phyloP scores from a whole-genome alignment of 106 monocot genomes.

The Chionographis japonica region DNA sequence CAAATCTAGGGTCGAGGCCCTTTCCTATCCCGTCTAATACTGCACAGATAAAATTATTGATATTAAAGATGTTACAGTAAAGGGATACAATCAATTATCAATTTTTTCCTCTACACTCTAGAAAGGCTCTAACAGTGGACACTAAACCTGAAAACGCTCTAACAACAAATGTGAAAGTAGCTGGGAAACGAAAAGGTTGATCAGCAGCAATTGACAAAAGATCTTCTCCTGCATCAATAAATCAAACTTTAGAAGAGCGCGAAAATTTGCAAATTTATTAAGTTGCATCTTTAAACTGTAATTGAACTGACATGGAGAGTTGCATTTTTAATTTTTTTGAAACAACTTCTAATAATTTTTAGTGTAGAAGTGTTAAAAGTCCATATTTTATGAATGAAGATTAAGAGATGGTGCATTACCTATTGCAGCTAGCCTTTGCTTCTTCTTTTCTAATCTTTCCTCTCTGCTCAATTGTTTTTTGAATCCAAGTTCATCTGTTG shows the following conservation, averaged over 20 bases:
- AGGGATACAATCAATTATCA: neutral
- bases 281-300: no score
- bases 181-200: slow-evolving; percentile 99
- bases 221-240: slow-evolving; percentile 79
- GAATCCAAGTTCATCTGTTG: slow-evolving; percentile 80
- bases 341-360: no score
- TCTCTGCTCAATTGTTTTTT: slow-evolving; percentile 82
- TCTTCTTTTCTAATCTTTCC: slow-evolving; percentile 90
- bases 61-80: neutral
- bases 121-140: neutral
- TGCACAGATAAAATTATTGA: slow-evolving; percentile 24
- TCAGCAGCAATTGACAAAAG: slow-evolving; percentile 94
- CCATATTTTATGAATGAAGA: neutral
- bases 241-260: neutral
- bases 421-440: slow-evolving; percentile 93
- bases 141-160: slow-evolving; percentile 93
- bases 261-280: neutral
- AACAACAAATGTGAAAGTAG: slow-evolving; percentile 99
- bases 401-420: slow-evolving; percentile 37
- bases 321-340: no score
- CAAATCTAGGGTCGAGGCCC: slow-evolving; percentile 97
- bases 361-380: neutral
- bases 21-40: slow-evolving; percentile 99
- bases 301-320: no score
- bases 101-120: neutral